Evolutionary conservation across 2,329 filamentous ascomycete species (phyloP).

Genomic region (Venturia nashicola): DNA sequence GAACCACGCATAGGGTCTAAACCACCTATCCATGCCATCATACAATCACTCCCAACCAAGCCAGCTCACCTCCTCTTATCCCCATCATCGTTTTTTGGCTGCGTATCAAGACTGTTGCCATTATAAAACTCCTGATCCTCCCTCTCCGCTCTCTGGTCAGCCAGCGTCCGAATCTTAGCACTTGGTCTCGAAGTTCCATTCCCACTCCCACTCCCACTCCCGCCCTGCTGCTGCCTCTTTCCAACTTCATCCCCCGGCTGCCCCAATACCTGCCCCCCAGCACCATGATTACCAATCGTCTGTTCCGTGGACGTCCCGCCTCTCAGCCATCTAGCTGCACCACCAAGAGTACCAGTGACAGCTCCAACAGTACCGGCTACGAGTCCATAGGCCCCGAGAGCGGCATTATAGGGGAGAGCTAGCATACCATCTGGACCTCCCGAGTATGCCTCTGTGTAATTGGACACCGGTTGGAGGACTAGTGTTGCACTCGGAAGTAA

Average conservation of each 20-base stretch:
- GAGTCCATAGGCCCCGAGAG: slow-evolving; percentile 19
- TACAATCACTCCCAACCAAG: neutral
- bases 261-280: neutral
- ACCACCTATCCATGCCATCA: neutral
- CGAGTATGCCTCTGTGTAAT: slow-evolving; percentile 48
- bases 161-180: slow-evolving; percentile 32
- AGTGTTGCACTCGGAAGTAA: slow-evolving; percentile 71
- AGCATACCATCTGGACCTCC: slow-evolving; percentile 12
- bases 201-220: neutral
- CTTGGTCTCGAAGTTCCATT: slow-evolving; percentile 13
- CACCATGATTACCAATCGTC: slow-evolving; percentile 4
- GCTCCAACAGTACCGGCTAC: slow-evolving; percentile 19
- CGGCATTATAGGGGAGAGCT: slow-evolving; percentile 19
- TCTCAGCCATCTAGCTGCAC: slow-evolving; percentile 20
- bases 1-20: no score
- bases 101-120: slow-evolving; percentile 64
- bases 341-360: slow-evolving; percentile 20
- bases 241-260: slow-evolving; percentile 11
- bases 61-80: neutral
- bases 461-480: slow-evolving; percentile 61
- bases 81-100: slow-evolving; percentile 8
- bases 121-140: slow-evolving; percentile 71
- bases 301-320: slow-evolving; percentile 16
- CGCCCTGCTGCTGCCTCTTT: slow-evolving; percentile 10
- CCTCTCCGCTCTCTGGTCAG: slow-evolving; percentile 35